Base-by-base conservation (phyloP, 768 basidiomycete genomes). In the Kwoniella europaea region DNA sequence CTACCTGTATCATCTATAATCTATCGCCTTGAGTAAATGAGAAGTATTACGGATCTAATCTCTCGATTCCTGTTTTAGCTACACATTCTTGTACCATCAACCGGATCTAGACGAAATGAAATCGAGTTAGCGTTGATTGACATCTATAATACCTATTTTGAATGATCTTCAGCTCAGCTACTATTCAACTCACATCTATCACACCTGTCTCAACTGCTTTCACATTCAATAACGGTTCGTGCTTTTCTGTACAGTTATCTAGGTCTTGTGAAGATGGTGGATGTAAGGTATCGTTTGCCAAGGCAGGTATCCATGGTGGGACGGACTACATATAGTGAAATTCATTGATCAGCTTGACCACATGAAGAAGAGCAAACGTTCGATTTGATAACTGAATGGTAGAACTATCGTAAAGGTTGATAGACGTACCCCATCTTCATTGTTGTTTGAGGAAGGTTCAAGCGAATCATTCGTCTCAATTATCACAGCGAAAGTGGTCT, bases 401-500 rank as follows among this genome's bases (percentile, higher is more conserved):
- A 9, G 6, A 9, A 35, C 35, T 35, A 35, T 35, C 20, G 4
- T 13, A 58, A 35, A 27, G 27, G 2, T 12, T 50, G 22, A 58
- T 42, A 57, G 42, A 71, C 78, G 67, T 68, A 79, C 79, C 29
- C 72, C 76, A 35, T 76, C 78, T 18, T 70, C 71, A 6, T 64
- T 55, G 41, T 54, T 54, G 66, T 75, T 82, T 13, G 63, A 62
- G 3, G 44, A 65, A 41, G 74, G 82, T 63, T 78, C 77, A 1
- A 74, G 64, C 55, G 89, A 88, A 64, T 92, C 91, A 75, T 88
- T 88, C 63, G 94, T 86, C 78, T 95, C 94, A 22, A 95, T 83
- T n/a, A 93, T 82, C 66, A 96, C 88, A 1, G 90, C 90, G 76
- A 95, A 96, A 0, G 92, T 91, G 20, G 88, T 85, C 69, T 93